Percentiles rank a stretch among this genome's conserved stretches.
Conservation (phyloP, 1,284 basidiomycete genomes). For the Taiwanofungus camphoratus region DNA sequence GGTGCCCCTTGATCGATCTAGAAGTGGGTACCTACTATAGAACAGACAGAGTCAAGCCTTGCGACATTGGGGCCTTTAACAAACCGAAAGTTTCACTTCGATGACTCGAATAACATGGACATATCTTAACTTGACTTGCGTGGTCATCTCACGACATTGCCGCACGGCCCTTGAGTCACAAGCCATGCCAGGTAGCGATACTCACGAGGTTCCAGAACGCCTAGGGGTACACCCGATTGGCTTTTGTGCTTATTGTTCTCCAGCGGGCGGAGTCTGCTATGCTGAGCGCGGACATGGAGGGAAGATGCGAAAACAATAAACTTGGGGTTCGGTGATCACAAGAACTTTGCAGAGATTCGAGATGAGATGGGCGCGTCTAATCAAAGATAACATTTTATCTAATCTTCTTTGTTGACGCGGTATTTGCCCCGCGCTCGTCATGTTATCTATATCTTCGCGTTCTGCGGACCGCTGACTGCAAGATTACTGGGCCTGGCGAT, state of each 20-base stretch:
- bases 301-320: conserved; percentile 1
- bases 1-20: conserved; percentile 1
- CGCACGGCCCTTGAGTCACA: not conserved
- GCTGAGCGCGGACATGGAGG: not conserved
- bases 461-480: too few species aligned
- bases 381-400: too few species aligned
- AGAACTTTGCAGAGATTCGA: not conserved
- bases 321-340: not conserved
- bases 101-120: too few species aligned
- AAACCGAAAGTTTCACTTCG: too few species aligned
- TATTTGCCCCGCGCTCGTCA: conserved; percentile 1
- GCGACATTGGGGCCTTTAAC: too few species aligned
- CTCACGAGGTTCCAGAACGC: not conserved
- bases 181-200: not conserved
- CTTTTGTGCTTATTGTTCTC: conserved; percentile 4
- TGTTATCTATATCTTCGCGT: too few species aligned
- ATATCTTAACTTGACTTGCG: too few species aligned
- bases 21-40: too few species aligned
- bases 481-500: too few species aligned
- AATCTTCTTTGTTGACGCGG: conserved; percentile 9
- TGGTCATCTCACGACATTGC: too few species aligned
- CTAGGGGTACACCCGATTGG: not conserved
- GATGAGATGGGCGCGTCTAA: conserved; percentile 3
- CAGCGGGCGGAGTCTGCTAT: not conserved
- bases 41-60: too few species aligned